A percentile compares a stretch with the other conserved stretches of the same genome.
phyloP scores from a whole-genome alignment of 164 flowering plant genomes.

The Chloranthus sessilifolius region DNA sequence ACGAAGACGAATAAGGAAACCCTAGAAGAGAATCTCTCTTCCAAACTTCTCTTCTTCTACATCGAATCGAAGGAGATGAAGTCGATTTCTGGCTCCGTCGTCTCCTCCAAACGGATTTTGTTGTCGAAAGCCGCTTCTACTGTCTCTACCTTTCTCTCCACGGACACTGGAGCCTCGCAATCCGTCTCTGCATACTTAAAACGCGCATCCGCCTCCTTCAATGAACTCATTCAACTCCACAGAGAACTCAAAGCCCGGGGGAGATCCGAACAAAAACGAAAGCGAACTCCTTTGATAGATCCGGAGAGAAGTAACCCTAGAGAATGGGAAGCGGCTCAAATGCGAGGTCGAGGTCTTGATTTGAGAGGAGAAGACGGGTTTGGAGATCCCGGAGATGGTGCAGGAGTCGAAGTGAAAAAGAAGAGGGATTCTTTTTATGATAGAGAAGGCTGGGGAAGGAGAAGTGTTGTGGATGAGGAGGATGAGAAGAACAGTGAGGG shows the following conservation, averaged over 20 bases:
- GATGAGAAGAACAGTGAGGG: not conserved
- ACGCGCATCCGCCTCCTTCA: constrained; percentile 4
- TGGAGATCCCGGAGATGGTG: not conserved
- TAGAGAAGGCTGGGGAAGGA: not conserved
- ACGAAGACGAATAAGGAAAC: too few relatives aligned
- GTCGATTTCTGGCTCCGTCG: not conserved
- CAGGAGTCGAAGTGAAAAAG: not conserved
- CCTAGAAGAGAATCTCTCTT: too few relatives aligned
- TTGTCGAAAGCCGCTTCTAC: not conserved
- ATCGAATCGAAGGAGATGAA: too few relatives aligned
- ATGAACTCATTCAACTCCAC: constrained; percentile 3
- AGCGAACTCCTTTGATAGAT: not conserved
- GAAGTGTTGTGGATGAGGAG: not conserved
- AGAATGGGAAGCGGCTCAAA: not conserved
- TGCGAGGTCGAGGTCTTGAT: too few relatives aligned
- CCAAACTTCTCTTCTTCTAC: too few relatives aligned
- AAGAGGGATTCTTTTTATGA: not conserved
- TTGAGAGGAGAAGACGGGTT: not conserved
- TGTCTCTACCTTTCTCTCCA: not conserved
- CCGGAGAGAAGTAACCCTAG: not conserved
- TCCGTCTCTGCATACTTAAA: constrained; percentile 3
- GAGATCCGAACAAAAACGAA: not conserved
- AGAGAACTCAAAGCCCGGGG: not conserved
- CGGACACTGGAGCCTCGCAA: constrained; percentile 3
- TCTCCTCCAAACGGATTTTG: not conserved